Evolutionary conservation across 2,329 filamentous ascomycete species (phyloP).

Genomic region (Xylaria multiplex): DNA sequence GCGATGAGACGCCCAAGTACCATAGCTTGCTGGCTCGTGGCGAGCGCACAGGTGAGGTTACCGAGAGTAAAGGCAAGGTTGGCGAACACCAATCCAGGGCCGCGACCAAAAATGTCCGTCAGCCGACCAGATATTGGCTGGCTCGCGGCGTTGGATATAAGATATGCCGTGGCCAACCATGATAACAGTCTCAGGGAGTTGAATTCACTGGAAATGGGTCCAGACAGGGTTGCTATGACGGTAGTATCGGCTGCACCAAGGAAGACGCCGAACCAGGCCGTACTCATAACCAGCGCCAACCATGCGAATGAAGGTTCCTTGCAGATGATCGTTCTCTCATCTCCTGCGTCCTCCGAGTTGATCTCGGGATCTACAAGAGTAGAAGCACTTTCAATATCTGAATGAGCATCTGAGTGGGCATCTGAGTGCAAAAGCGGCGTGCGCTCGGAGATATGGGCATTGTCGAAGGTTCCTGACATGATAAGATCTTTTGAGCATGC

Average conservation of each 20-base stretch:
- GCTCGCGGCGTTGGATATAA: constrained; percentile 24
- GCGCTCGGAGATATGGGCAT: constrained; percentile 10
- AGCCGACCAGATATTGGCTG: constrained; percentile 26
- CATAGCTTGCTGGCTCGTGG: constrained; percentile 26
- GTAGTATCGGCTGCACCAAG: constrained; percentile 27
- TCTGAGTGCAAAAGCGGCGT: constrained; percentile 14
- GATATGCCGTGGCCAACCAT: constrained; percentile 25
- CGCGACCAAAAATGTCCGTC: constrained; percentile 26
- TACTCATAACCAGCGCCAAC: constrained; percentile 27
- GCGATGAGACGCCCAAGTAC: constrained; percentile 28
- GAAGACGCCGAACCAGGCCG: constrained; percentile 27
- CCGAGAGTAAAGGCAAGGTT: constrained; percentile 23
- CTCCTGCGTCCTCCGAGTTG: background rate
- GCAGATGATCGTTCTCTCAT: constrained; percentile 22
- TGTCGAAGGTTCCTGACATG: constrained; percentile 14
- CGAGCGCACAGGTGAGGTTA: constrained; percentile 26
- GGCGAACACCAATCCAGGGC: constrained; percentile 23
- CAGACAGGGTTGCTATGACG: constrained; percentile 25
- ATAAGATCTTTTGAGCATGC: background rate
- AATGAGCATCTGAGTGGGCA: constrained; percentile 4
- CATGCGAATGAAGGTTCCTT: constrained; percentile 27
- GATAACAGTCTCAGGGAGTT: constrained; percentile 20
- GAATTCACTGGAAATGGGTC: constrained; percentile 26
- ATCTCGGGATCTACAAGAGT: background rate
- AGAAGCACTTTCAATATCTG: constrained; percentile 14